Evolutionary conservation across 352 stramenopile species (phyloP).

Genomic region (Bremia lactucae): DNA sequence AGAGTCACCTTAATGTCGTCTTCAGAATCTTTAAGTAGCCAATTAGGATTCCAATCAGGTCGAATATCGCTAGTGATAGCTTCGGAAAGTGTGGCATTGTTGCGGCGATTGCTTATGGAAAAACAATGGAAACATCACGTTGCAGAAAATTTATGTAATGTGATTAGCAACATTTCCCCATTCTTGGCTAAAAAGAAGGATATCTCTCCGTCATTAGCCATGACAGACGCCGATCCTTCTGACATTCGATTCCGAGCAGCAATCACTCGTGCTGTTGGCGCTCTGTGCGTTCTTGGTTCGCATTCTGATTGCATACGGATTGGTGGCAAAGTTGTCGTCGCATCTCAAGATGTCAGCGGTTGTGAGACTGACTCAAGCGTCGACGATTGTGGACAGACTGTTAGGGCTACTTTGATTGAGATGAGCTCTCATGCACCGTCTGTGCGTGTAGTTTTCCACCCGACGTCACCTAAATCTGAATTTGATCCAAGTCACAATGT

Average conservation of each 20-base stretch:
- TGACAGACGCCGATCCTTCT: slow-evolving; percentile 17
- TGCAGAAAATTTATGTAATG: slow-evolving; percentile 48
- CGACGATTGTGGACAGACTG: slow-evolving; percentile 28
- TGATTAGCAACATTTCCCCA: slow-evolving; percentile 65
- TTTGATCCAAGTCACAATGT: slow-evolving; percentile 77
- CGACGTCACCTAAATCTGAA: slow-evolving; percentile 34
- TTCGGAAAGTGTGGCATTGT: slow-evolving; percentile 72
- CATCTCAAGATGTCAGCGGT: slow-evolving; percentile 26
- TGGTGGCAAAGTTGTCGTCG: slow-evolving; percentile 63
- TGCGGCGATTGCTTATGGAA: slow-evolving; percentile 62
- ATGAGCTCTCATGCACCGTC: slow-evolving; percentile 49
- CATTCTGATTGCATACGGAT: slow-evolving; percentile 79
- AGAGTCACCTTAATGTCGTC: slow-evolving; percentile 30
- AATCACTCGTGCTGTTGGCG: slow-evolving; percentile 71
- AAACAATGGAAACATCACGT: slow-evolving; percentile 52
- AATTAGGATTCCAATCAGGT: slow-evolving; percentile 67
- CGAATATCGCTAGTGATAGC: slow-evolving; percentile 70
- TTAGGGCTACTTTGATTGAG: slow-evolving; percentile 66
- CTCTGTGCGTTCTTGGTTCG: slow-evolving; percentile 72
- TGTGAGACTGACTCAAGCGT: slow-evolving; percentile 17
- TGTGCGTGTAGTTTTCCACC: slow-evolving; percentile 72
- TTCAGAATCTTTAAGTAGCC: slow-evolving; percentile 69
- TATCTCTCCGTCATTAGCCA: slow-evolving; percentile 4
- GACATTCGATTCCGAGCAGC: slow-evolving; percentile 59
- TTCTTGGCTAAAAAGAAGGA: slow-evolving; percentile 38